These are phyloP conservation scores for Chalciporus pseudorubinellus DNA, from an alignment of 768 basidiomycete genomes.

Conservation along the genomic window DNA sequence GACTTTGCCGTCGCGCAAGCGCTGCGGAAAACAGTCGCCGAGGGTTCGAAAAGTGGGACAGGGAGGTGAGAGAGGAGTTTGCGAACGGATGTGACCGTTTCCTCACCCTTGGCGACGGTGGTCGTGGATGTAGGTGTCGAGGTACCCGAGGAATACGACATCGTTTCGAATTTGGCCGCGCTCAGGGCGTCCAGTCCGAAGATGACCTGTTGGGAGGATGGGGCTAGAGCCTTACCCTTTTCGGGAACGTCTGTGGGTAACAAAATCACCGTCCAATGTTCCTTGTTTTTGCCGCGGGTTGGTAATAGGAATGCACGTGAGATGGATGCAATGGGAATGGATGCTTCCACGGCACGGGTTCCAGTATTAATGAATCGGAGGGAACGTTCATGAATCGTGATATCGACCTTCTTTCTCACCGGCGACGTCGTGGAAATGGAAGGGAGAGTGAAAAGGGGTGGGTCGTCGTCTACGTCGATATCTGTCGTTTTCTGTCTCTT, in stretches of 20 bases:
- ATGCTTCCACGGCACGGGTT: conserved; percentile 48
- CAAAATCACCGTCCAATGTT: conserved; percentile 71
- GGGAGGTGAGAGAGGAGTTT: conserved; percentile 51
- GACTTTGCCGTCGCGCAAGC: conserved; percentile 39
- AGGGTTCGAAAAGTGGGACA: conserved; percentile 46
- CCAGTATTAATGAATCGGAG: conserved; percentile 53
- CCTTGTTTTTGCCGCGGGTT: conserved; percentile 67
- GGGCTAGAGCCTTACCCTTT: conserved; percentile 37
- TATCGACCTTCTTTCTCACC: conserved; percentile 71
- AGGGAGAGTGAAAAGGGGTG: conserved; percentile 57
- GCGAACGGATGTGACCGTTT: conserved; percentile 49
- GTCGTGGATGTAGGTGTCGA: conserved; percentile 26
- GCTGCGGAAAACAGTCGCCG: conserved; percentile 53
- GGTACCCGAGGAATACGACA: conserved; percentile 32
- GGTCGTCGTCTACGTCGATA: conserved; percentile 36
- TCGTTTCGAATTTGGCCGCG: conserved; percentile 44
- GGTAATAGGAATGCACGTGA: conserved; percentile 69
- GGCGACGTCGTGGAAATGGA: conserved; percentile 70
- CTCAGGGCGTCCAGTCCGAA: conserved; percentile 67
- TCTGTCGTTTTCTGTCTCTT: conserved; percentile 21
- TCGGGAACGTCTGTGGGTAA: conserved; percentile 55
- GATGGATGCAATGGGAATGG: conserved; percentile 48
- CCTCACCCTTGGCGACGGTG: conserved; percentile 47
- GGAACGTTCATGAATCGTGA: conserved; percentile 50
- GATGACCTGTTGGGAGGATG: conserved; percentile 54